Conservation (phyloP, 768 basidiomycete genomes). For the Piloderma croceum region DNA sequence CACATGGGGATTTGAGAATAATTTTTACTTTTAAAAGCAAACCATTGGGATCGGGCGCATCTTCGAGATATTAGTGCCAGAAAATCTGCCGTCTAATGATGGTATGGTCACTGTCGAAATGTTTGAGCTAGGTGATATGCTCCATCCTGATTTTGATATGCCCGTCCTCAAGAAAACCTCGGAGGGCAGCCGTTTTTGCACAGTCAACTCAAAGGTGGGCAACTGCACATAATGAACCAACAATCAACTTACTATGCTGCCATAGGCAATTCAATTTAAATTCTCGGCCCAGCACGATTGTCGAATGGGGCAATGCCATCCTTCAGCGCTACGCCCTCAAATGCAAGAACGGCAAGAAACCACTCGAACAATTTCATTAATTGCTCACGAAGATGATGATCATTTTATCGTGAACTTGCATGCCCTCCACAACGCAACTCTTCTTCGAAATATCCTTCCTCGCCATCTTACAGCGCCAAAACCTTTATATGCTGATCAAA, state of each 20-base stretch:
- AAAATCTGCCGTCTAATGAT: too few species aligned
- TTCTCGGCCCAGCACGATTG: conserved; percentile 18
- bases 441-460: conserved; percentile 4
- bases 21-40: too few species aligned
- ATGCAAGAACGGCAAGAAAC: conserved; percentile 11
- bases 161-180: background rate
- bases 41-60: too few species aligned
- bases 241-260: background rate
- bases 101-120: background rate
- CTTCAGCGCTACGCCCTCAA: background rate
- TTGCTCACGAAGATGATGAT: conserved; percentile 12
- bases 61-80: too few species aligned
- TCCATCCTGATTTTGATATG: conserved; percentile 4
- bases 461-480: conserved; percentile 1
- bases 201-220: background rate
- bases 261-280: conserved; percentile 3
- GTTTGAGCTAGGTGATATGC: conserved; percentile 3
- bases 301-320: conserved; percentile 3
- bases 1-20: too few species aligned
- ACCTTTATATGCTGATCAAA: background rate
- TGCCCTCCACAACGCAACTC: conserved; percentile 8
- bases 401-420: conserved; percentile 14
- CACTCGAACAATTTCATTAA: background rate
- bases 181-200: background rate
- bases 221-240: background rate